These are phyloP conservation scores for Ligustrum vulgare DNA, from an alignment of 257 asterid species.

Conservation along the genomic window DNA sequence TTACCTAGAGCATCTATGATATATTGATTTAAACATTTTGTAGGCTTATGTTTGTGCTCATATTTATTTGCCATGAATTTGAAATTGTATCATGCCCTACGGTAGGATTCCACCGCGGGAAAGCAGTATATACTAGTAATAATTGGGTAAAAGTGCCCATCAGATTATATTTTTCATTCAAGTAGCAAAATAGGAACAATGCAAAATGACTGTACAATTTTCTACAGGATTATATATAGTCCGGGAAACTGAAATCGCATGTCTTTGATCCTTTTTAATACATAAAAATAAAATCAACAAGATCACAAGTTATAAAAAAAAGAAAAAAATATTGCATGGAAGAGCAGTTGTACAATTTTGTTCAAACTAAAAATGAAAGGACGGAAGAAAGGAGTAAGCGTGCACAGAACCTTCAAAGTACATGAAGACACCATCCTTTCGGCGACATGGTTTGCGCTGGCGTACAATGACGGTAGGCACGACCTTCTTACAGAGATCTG, in stretches of 20 bases:
- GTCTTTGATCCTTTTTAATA: background rate
- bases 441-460: constrained; percentile 78
- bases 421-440: constrained; percentile 81
- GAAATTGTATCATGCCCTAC: too few species aligned
- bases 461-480: constrained; percentile 83
- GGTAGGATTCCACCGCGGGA: too few species aligned
- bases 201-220: background rate
- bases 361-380: background rate
- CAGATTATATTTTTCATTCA: background rate
- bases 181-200: background rate
- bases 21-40: background rate
- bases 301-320: background rate
- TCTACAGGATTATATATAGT: background rate
- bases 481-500: constrained; percentile 72
- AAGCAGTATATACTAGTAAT: too few species aligned
- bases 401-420: constrained; percentile 51
- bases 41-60: constrained; percentile 1
- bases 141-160: too few species aligned
- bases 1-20: background rate
- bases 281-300: background rate
- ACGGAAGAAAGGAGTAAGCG: background rate
- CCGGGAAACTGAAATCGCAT: background rate
- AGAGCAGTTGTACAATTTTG: background rate
- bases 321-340: background rate
- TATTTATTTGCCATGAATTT: too few species aligned